These are phyloP conservation scores for Geotrichum macrosporum DNA, from an alignment of 1,139 yeast species.

Conservation along the genomic window DNA sequence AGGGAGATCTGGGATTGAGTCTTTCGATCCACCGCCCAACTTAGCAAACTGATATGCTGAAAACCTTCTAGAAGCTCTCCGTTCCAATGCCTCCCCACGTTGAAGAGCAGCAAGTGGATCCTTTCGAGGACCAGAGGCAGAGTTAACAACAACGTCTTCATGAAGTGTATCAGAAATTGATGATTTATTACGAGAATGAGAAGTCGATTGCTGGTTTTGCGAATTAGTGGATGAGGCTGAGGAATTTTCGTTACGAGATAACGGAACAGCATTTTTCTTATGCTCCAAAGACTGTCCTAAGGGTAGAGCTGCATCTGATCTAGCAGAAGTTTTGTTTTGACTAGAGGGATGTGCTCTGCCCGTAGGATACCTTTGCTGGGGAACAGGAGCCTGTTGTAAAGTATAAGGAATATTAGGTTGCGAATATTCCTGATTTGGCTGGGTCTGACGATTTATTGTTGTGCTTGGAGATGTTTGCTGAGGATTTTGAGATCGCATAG, in stretches of 20 bases:
- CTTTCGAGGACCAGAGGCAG: conserved; percentile 4
- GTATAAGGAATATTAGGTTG: conserved; percentile 35
- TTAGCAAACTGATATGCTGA: conserved; percentile 91
- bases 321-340: too few relatives aligned
- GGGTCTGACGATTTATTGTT: conserved; percentile 6
- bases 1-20: conserved; percentile 8
- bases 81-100: conserved; percentile 71
- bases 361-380: too few relatives aligned
- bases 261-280: too few relatives aligned
- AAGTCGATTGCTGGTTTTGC: too few relatives aligned
- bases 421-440: background rate
- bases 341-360: too few relatives aligned
- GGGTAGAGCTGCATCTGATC: too few relatives aligned
- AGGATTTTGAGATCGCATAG: conserved; percentile 16
- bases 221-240: too few relatives aligned
- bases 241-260: too few relatives aligned
- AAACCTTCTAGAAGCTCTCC: conserved; percentile 87
- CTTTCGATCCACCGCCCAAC: conserved; percentile 46
- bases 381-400: too few relatives aligned
- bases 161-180: background rate
- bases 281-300: too few relatives aligned
- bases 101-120: conserved; percentile 74
- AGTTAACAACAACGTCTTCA: background rate
- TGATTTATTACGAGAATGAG: background rate
- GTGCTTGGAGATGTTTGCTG: background rate